Evolutionary conservation across 768 basidiomycete species (phyloP), one percentile per base, ranked within the genome.

Genomic region (Udeniomyces megalosporus): DNA sequence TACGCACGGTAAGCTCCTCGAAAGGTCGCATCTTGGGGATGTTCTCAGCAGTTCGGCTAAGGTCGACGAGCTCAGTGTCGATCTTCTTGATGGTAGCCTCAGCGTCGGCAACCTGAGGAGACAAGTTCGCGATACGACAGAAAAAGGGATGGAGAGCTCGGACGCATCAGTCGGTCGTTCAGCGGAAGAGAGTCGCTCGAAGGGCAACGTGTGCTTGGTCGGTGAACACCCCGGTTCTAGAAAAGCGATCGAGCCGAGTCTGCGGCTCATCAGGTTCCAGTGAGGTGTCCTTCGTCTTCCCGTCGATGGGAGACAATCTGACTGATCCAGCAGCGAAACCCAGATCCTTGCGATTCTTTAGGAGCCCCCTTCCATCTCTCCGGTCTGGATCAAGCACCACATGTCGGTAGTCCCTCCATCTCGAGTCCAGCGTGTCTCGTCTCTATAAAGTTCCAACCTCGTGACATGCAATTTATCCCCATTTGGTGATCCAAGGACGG

Each of bases 1-100:
- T n/a, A 77, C 86, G 67, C 66, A 93, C 92, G 38, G 90, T 92
- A 68, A 99, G 80, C 70, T 97, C 88, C 72, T 97, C 91, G 76
- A 99, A 95, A 8, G 93, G 88, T 76, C 95, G 85, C 47, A 92
- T 91, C 56, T 92, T 83, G 78, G 96, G 86, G 66, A 99, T 97
- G 80, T 99, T 95, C 68, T 85, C 83, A 65, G 97, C 84, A 29
- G 95, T 96, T 47, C 81, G 83, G 75, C 90, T 84, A 68, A 99
- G 85, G 70, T 88, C 84, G 74, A 85, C 82, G 69, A 97, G 80
- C 76, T 97, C 93, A 47, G 82, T 76, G 65, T 92, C 85, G 69
- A 97, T 90, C 77, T 93, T 88, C 69, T 80, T 75, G 67, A 86
- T 83, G 12, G 93, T 93, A 75, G 86, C 85, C 76, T 88, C 79